Percentiles rank a stretch among this genome's conserved stretches.
Evolutionary conservation across 306 rosid genomes (phyloP).

Genomic region (Cyclanthera cordifolia): DNA sequence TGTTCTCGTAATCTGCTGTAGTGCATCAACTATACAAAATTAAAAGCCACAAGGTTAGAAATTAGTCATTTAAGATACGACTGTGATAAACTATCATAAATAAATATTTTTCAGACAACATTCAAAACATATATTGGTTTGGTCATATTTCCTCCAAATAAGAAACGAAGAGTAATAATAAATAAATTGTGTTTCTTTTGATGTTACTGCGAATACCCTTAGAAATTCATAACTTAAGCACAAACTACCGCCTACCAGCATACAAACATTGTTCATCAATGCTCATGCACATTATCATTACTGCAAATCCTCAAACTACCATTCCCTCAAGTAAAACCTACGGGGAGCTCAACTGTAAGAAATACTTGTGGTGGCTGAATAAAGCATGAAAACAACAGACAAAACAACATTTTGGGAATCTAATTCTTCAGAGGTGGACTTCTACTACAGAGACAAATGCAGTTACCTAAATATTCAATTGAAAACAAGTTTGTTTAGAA

Average conservation of each 20-base stretch:
- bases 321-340: not conserved
- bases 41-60: constrained; percentile 12
- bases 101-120: not conserved
- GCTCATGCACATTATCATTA: not conserved
- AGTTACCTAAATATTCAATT: not conserved
- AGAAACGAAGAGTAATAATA: not conserved
- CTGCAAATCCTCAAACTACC: not conserved
- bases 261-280: not conserved
- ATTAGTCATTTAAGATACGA: not conserved
- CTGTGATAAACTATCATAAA: not conserved
- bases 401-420: not conserved
- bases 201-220: not conserved
- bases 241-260: not conserved
- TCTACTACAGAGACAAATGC: not conserved
- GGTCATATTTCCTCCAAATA: not conserved
- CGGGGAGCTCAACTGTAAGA: not conserved
- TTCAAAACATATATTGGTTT: not conserved
- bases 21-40: constrained; percentile 51
- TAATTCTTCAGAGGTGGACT: not conserved
- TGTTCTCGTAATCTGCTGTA: constrained; percentile 41
- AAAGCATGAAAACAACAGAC: not conserved
- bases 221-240: not conserved
- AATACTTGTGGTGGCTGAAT: not conserved
- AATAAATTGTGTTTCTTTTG: not conserved
- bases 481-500: not conserved